Evolutionary conservation across 2,329 filamentous ascomycete genomes (phyloP).

Genomic region (Pezicula radicicola): DNA sequence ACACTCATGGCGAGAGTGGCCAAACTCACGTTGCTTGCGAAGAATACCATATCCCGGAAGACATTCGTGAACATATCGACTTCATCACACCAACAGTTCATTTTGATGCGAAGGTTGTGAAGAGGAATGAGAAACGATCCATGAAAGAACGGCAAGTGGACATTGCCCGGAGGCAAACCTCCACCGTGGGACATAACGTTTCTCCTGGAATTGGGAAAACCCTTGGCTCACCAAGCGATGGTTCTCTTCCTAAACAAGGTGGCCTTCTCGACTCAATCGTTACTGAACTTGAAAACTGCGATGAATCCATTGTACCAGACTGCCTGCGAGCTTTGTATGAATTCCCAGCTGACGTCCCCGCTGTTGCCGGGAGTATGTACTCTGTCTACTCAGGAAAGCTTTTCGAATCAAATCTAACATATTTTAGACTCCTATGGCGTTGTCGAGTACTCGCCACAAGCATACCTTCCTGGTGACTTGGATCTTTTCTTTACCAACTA

Average conservation of each 20-base stretch:
- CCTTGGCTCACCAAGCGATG: conserved; percentile 26
- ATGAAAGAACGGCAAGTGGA: neutral
- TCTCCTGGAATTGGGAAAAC: conserved; percentile 41
- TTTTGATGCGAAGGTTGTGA: conserved; percentile 18
- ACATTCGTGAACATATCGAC: conserved; percentile 21
- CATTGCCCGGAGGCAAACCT: conserved; percentile 1
- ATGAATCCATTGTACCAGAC: conserved; percentile 49
- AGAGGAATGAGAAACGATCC: conserved; percentile 16
- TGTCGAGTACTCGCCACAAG: conserved; percentile 48
- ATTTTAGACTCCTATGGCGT: conserved; percentile 44
- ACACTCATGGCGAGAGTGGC: conserved; percentile 42
- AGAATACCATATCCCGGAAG: conserved; percentile 19
- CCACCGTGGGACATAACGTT: conserved; percentile 21
- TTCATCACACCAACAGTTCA: conserved; percentile 26
- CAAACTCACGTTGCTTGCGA: conserved; percentile 34
- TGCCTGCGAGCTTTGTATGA: conserved; percentile 50
- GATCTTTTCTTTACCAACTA: conserved; percentile 44
- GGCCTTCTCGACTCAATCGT: conserved; percentile 9
- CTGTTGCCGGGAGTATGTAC: conserved; percentile 10
- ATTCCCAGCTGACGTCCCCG: conserved; percentile 34
- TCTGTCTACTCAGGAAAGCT: conserved; percentile 1
- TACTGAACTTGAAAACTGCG: conserved; percentile 35
- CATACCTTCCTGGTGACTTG: conserved; percentile 47
- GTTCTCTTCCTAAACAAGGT: conserved; percentile 30
- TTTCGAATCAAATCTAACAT: neutral